Conservation (phyloP, 768 basidiomycete genomes). For the Lentinus brumalis region DNA sequence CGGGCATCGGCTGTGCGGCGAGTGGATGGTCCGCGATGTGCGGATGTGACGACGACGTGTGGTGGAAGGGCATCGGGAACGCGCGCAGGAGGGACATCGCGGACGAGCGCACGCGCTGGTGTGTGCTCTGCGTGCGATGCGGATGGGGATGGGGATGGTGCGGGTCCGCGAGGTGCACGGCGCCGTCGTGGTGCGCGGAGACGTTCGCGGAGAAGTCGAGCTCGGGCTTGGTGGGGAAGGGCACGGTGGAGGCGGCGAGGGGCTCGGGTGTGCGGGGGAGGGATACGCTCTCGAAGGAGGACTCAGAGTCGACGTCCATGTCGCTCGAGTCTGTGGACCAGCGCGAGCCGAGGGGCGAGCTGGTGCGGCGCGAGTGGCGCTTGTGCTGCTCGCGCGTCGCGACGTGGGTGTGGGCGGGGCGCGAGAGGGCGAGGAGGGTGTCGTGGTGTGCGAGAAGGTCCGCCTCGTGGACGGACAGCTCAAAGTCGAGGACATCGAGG, state of each 20-base stretch:
- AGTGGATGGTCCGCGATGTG: slow-evolving; percentile 7
- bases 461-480: slow-evolving; percentile 63
- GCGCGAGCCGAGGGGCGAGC: slow-evolving; percentile 23
- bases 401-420: slow-evolving; percentile 30
- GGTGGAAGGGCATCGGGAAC: slow-evolving; percentile 31
- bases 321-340: slow-evolving; percentile 27
- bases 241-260: slow-evolving; percentile 18
- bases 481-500: slow-evolving; percentile 77
- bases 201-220: slow-evolving; percentile 18
- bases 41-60: slow-evolving; percentile 7
- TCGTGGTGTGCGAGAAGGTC: slow-evolving; percentile 57
- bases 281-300: slow-evolving; percentile 22
- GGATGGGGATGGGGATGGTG: slow-evolving; percentile 7
- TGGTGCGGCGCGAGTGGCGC: slow-evolving; percentile 7
- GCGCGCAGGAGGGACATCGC: slow-evolving; percentile 32
- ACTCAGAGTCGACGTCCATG: slow-evolving; percentile 28
- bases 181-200: slow-evolving; percentile 2
- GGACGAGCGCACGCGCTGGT: slow-evolving; percentile 20
- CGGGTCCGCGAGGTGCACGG: slow-evolving; percentile 10
- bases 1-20: slow-evolving; percentile 10
- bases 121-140: slow-evolving; percentile 1
- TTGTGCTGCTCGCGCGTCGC: slow-evolving; percentile 14
- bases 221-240: slow-evolving; percentile 17
- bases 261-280: slow-evolving; percentile 27
- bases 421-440: slow-evolving; percentile 33